Conservation (phyloP, 257 asterid genomes). For the Fraxinus cuspidata region DNA sequence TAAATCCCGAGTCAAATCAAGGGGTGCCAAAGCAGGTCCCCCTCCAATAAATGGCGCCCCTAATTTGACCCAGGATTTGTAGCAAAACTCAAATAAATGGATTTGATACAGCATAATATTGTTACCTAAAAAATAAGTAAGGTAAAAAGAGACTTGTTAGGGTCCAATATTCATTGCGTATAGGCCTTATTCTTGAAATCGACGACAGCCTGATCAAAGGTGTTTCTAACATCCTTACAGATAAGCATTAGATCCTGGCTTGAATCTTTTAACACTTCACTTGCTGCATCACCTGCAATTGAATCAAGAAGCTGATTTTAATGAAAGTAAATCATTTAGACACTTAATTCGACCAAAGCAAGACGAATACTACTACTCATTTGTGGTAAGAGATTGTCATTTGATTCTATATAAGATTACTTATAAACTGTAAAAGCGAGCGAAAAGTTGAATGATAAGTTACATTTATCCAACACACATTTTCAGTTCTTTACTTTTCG, state of each 20-base stretch:
- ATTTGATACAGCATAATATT: neutral
- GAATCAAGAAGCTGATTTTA: conserved; percentile 4
- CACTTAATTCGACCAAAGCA: neutral
- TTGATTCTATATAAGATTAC: neutral
- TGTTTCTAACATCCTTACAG: conserved; percentile 67
- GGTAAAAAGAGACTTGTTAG: conserved; percentile 10
- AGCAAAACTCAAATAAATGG: neutral
- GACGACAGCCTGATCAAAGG: conserved; percentile 64
- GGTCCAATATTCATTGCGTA: conserved; percentile 35
- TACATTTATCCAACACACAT: no score
- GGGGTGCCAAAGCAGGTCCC: no score
- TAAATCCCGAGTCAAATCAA: no score
- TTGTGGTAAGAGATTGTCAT: neutral
- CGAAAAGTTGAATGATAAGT: neutral
- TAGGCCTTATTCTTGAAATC: conserved; percentile 52
- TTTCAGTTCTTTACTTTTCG: neutral
- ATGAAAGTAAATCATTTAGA: neutral
- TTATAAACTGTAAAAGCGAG: neutral
- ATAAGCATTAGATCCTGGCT: conserved; percentile 76
- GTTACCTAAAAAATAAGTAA: neutral
- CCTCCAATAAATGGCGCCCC: no score
- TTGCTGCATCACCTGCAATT: conserved; percentile 72
- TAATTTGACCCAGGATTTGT: no score
- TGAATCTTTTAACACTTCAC: conserved; percentile 81
- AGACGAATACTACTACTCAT: neutral